Evolutionary conservation across 2,329 filamentous ascomycete species (phyloP), one percentile per base, ranked within the genome.

Genomic region (Fusarium sp.): DNA sequence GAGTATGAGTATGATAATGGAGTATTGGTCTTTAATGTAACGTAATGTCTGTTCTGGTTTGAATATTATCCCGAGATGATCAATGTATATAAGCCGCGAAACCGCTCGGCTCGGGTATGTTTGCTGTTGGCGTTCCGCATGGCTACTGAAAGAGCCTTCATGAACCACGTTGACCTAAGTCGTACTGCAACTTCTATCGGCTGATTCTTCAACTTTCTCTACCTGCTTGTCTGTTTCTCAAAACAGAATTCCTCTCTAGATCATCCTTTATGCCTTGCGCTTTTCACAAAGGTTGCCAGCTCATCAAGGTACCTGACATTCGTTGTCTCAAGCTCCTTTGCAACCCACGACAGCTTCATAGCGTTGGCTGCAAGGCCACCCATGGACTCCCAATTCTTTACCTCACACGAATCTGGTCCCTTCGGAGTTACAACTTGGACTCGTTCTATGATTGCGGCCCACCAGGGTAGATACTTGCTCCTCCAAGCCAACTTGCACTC

Each of bases 331-430:
- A 57, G 45, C 7, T 52, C 32, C 6, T 52, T 57, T 6, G 44
- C 20, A 15, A 38, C 44, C 42, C 42, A 20, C 6, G 32, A 48
- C 5, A 57, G 26, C n/a, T 38, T 57, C 23, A 52, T 18, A 5
- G 15, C 26, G 5, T 57, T 50, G 17, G 33, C n/a, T 9, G 42
- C 42, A 12, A 57, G 17, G 8, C 54, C 54, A 15, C 33, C 26
- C 44, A 57, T 32, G 12, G 44, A 57, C 54, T 57, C 54, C 44
- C 44, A 50, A 4, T 38, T 57, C 26, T 14, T 57, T 10, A 57
- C 44, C n/a, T 52, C 44, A 23, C 44, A 57, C 4, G 23, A 2
- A 38, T 38, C 5, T 11, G 26, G 32, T 1, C 26, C 26, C 7
- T 23, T n/a, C 1, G 18, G 14, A 23, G 33, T 32, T 14, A 57